Conservation (phyloP, 2,329 filamentous ascomycete genomes). For the Parasarocladium wereldwijsianum region DNA sequence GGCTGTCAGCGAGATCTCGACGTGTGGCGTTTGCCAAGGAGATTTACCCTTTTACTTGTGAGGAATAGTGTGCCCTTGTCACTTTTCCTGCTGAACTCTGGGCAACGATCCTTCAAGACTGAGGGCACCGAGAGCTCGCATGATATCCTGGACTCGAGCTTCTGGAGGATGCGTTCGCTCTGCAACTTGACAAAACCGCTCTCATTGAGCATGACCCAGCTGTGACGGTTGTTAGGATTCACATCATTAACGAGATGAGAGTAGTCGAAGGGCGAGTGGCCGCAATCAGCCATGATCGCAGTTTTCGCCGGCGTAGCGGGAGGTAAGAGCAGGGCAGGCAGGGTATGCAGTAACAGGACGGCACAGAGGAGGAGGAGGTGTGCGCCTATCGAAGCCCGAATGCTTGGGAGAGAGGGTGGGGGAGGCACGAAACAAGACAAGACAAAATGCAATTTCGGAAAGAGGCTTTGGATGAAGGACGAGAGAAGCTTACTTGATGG, state of each 20-base stretch:
- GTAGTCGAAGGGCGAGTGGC: not conserved
- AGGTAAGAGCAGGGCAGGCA: not conserved
- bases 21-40: slow-evolving; percentile 4
- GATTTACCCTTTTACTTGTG: slow-evolving; percentile 67
- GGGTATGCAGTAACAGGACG: not conserved
- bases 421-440: slow-evolving; percentile 1
- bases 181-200: slow-evolving; percentile 71
- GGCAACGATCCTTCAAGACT: slow-evolving; percentile 42
- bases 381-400: slow-evolving; percentile 1
- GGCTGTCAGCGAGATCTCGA: slow-evolving; percentile 5
- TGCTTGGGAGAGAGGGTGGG: not conserved
- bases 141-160: slow-evolving; percentile 64
- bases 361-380: not conserved
- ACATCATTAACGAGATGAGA: slow-evolving; percentile 13
- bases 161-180: slow-evolving; percentile 68
- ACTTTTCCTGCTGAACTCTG: slow-evolving; percentile 55
- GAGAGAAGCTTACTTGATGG: slow-evolving; percentile 5
- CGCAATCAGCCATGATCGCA: not conserved
- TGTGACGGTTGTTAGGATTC: slow-evolving; percentile 40
- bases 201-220: slow-evolving; percentile 86
- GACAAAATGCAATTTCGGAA: slow-evolving; percentile 3
- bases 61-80: slow-evolving; percentile 64
- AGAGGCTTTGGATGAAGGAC: no score
- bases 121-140: slow-evolving; percentile 60
- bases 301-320: not conserved